Evolutionary conservation across 176 grass and related monocot genomes (phyloP).

Genomic region (Lolium rigidum): DNA sequence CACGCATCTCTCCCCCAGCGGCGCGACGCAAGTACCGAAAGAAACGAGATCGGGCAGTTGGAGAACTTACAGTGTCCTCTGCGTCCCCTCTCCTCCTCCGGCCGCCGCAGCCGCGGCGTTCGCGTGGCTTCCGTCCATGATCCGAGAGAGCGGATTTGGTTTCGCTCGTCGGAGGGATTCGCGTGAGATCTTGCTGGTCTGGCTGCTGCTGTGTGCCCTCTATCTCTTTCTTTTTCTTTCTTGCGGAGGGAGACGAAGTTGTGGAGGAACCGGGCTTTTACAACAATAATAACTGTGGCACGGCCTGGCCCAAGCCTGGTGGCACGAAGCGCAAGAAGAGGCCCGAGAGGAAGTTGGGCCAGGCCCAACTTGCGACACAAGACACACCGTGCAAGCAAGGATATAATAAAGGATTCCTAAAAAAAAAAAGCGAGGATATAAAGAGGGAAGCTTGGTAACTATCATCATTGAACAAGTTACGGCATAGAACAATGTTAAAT

Average conservation of each 20-base stretch:
- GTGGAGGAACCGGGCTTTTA: too few relatives aligned
- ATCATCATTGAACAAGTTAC: too few relatives aligned
- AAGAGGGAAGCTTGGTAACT: too few relatives aligned
- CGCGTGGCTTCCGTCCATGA: conserved; percentile 11
- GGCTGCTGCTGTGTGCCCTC: background rate
- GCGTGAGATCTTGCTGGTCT: background rate
- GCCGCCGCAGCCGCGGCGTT: background rate
- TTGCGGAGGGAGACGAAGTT: background rate
- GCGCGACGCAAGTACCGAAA: background rate
- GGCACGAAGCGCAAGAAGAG: too few relatives aligned
- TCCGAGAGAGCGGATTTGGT: background rate
- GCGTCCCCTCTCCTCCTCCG: conserved; percentile 27
- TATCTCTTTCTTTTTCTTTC: background rate
- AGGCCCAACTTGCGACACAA: too few relatives aligned
- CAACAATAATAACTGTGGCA: too few relatives aligned
- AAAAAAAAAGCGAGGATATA: too few relatives aligned
- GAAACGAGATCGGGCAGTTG: background rate
- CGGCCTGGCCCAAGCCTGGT: too few relatives aligned
- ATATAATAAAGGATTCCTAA: too few relatives aligned
- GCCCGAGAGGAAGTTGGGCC: too few relatives aligned
- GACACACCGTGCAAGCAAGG: too few relatives aligned
- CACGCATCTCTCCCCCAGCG: background rate
- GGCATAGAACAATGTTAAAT: too few relatives aligned
- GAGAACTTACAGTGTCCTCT: conserved; percentile 51
- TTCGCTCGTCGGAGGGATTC: conserved; percentile 19